phyloP scores from a whole-genome alignment of 352 stramenopile species.

The Phytophthora citricola region DNA sequence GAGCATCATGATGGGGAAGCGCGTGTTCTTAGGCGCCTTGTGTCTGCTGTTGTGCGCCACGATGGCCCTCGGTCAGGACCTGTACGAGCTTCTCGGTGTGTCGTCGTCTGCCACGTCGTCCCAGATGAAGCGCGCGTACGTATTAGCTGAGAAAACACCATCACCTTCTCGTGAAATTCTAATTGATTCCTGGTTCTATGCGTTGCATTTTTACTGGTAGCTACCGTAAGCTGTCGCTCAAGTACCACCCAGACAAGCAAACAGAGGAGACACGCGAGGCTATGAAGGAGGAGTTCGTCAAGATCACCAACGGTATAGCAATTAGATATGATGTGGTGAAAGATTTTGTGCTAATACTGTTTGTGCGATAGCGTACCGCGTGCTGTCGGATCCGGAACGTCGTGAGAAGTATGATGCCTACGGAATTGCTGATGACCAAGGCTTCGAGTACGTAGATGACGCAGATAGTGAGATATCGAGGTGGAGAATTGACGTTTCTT shows the following conservation, averaged over 20 bases:
- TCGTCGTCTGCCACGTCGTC: conserved; percentile 51
- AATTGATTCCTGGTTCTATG: conserved; percentile 4
- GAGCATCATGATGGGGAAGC: conserved; percentile 29
- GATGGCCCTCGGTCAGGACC: conserved; percentile 53
- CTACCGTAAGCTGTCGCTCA: conserved; percentile 93
- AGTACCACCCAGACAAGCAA: conserved; percentile 96
- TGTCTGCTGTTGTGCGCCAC: conserved; percentile 51
- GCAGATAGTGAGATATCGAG: neutral
- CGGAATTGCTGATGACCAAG: conserved; percentile 78
- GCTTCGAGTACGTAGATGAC: conserved; percentile 62
- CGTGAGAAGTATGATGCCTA: conserved; percentile 85
- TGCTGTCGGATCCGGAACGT: conserved; percentile 75
- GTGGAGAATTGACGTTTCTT: conserved; percentile 2
- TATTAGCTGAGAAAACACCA: conserved; percentile 6
- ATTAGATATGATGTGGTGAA: neutral
- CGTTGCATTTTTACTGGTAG: conserved; percentile 19
- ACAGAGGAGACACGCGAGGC: conserved; percentile 63
- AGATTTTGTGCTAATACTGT: conserved; percentile 6
- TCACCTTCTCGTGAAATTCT: neutral
- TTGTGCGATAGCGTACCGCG: conserved; percentile 62
- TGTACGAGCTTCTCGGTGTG: conserved; percentile 77
- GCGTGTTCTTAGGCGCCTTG: conserved; percentile 42
- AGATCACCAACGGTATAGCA: conserved; percentile 74
- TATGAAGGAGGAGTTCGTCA: conserved; percentile 77
- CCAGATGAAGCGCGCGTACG: conserved; percentile 80